Base-by-base conservation (phyloP, 345 rosid species). In the Brassica nigra region DNA sequence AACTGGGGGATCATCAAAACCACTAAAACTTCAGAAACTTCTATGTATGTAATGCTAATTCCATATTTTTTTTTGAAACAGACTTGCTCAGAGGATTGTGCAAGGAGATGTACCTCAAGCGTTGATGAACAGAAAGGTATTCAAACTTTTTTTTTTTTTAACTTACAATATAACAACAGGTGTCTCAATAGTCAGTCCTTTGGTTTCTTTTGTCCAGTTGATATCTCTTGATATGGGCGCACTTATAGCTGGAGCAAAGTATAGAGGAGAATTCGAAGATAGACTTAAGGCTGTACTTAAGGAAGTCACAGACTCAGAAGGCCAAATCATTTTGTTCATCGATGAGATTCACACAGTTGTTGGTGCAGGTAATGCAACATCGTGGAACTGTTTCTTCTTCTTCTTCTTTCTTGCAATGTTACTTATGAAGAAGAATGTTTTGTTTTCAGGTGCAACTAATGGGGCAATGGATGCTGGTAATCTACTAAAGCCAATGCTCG, bases 381-480 rank as follows among this genome's bases (percentile, higher is more conserved):
- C 62, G 23, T 66, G 12, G 12, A 64, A 34, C 44, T 4, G 18
- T 30, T 66, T 44, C 1, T 59, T 31, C 18, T 62, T 29, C 4
- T 42, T 42, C 0, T 37, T 34, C 20, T 71, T 57, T 28, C 12
- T 67, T 68, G 74, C 64, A 68, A 36, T 74, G 34, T 7, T 49
- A 8, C n/a, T 30, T 67, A n/a, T 10, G 2, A 68, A 39, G 37
- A 23, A 34, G 62, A 59, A 63, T 63, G 29, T 2, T 44, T 57
- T 37, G 18, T 73, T 31, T 83, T 85, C 83, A 96, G 99, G 99
- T 86, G 98, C 99, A 20, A 96, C 99, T 71, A 92, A 87, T 85
- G 99, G 99, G 66, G 98, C 99, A 2, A 92, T 96, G 99, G 99
- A 96, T 85, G 99, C 98, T 11, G 97, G 99, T 69, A 96, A 93